These are phyloP conservation scores for Mycena latifolia DNA, from an alignment of 768 basidiomycete genomes.

Conservation along the genomic window DNA sequence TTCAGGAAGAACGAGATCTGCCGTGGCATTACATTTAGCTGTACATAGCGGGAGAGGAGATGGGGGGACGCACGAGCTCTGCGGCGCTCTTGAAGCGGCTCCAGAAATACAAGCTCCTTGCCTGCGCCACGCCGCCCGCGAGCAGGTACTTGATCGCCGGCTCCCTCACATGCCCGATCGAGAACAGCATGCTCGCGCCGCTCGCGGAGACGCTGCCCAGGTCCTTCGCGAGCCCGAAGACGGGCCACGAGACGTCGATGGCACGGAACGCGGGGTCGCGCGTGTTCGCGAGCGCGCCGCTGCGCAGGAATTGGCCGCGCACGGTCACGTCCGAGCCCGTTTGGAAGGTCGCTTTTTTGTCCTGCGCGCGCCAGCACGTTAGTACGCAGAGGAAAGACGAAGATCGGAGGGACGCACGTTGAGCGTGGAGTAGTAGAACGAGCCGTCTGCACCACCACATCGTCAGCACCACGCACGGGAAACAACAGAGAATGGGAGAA, in stretches of 20 bases:
- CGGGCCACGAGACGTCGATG: slow-evolving; percentile 68
- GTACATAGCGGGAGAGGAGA: neutral
- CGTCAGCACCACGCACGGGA: neutral
- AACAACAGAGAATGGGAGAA: too few relatives aligned
- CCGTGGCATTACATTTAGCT: too few relatives aligned
- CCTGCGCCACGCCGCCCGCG: slow-evolving; percentile 47
- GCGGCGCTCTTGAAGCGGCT: slow-evolving; percentile 41
- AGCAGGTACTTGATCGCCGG: slow-evolving; percentile 62
- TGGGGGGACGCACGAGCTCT: slow-evolving; percentile 37
- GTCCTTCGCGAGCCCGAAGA: slow-evolving; percentile 71
- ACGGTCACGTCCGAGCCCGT: slow-evolving; percentile 66
- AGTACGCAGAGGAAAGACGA: too few relatives aligned
- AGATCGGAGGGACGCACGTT: slow-evolving; percentile 50
- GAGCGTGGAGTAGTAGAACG: slow-evolving; percentile 67
- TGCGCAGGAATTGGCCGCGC: slow-evolving; percentile 70
- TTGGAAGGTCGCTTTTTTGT: slow-evolving; percentile 63
- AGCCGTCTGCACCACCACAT: slow-evolving; percentile 60
- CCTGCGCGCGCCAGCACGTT: slow-evolving; percentile 12
- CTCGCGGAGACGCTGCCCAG: slow-evolving; percentile 49
- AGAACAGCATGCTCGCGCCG: slow-evolving; percentile 47
- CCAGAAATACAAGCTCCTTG: slow-evolving; percentile 46
- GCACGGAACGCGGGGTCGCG: slow-evolving; percentile 69
- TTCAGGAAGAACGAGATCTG: slow-evolving; percentile 45
- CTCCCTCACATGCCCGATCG: slow-evolving; percentile 65
- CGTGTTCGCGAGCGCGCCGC: slow-evolving; percentile 62